phyloP scores from a whole-genome alignment of 768 basidiomycete species.

The Boletus tylopilopsis region DNA sequence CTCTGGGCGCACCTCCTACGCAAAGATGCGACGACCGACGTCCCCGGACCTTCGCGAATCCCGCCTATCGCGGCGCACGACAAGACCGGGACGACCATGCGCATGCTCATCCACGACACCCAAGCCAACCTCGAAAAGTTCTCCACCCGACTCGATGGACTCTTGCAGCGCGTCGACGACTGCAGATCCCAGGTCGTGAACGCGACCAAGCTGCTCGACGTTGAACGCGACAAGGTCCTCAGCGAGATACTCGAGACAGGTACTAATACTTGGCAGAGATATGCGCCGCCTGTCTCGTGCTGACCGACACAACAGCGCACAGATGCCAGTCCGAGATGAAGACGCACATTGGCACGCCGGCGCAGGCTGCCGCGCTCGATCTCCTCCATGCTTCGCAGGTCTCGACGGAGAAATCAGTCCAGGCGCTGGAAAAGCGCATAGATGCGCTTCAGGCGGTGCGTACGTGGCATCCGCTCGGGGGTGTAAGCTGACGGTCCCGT shows the following conservation, averaged over 20 bases:
- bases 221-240: constrained; percentile 53
- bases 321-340: constrained; percentile 61
- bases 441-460: constrained; percentile 53
- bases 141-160: constrained; percentile 49
- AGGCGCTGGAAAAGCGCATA: constrained; percentile 50
- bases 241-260: constrained; percentile 40
- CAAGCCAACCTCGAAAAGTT: constrained; percentile 70
- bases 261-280: background rate
- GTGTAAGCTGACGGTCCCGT: constrained; percentile 27
- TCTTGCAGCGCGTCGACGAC: constrained; percentile 48
- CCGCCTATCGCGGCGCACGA: constrained; percentile 35
- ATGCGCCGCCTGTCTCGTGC: background rate
- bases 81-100: constrained; percentile 65
- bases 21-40: constrained; percentile 2
- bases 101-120: constrained; percentile 70
- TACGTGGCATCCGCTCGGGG: background rate
- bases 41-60: background rate
- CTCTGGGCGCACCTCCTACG: constrained; percentile 6
- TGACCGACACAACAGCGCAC: constrained; percentile 43
- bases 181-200: constrained; percentile 50
- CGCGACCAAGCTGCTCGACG: constrained; percentile 55
- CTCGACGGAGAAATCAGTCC: constrained; percentile 37
- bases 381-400: constrained; percentile 37
- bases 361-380: constrained; percentile 42
- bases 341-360: constrained; percentile 52